Conservation (phyloP, 768 basidiomycete species). For the Gloeopeniophorella convolvens region DNA sequence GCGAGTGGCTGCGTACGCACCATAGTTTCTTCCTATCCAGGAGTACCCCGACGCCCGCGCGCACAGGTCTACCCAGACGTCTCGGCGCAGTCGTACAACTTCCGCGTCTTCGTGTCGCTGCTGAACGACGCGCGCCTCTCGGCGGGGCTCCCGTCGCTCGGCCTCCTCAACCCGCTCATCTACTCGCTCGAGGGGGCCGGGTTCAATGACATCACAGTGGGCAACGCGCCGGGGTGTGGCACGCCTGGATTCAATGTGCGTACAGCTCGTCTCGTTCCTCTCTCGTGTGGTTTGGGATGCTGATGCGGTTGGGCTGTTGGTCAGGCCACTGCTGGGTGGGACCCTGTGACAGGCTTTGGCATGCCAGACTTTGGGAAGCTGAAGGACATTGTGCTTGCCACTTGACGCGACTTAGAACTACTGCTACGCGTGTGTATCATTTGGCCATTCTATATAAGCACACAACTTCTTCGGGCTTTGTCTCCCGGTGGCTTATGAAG, state of each 20-base stretch:
- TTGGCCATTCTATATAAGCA: too few relatives aligned
- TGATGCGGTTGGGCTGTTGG: not conserved
- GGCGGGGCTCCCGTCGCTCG: conserved; percentile 39
- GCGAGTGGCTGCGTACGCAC: conserved; percentile 44
- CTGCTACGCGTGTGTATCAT: too few relatives aligned
- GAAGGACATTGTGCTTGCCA: conserved; percentile 30
- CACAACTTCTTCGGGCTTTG: too few relatives aligned
- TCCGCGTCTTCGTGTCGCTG: conserved; percentile 34
- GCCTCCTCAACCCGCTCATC: conserved; percentile 61
- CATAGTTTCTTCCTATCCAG: not conserved
- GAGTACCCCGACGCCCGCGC: not conserved
- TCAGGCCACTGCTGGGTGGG: conserved; percentile 52
- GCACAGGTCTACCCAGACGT: conserved; percentile 54
- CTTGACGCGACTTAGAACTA: too few relatives aligned
- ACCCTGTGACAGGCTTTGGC: conserved; percentile 50
- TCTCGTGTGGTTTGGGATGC: not conserved
- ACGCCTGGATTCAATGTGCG: conserved; percentile 61
- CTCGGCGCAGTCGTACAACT: conserved; percentile 43
- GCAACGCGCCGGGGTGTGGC: conserved; percentile 54
- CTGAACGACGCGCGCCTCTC: conserved; percentile 52
- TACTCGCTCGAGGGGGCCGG: conserved; percentile 37
- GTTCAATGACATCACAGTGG: conserved; percentile 55
- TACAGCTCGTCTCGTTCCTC: conserved; percentile 12
- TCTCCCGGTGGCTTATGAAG: too few relatives aligned
- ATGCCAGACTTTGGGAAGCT: conserved; percentile 48